phyloP scores from a whole-genome alignment of 1,139 yeast genomes.

The Kodamaea sp. region DNA sequence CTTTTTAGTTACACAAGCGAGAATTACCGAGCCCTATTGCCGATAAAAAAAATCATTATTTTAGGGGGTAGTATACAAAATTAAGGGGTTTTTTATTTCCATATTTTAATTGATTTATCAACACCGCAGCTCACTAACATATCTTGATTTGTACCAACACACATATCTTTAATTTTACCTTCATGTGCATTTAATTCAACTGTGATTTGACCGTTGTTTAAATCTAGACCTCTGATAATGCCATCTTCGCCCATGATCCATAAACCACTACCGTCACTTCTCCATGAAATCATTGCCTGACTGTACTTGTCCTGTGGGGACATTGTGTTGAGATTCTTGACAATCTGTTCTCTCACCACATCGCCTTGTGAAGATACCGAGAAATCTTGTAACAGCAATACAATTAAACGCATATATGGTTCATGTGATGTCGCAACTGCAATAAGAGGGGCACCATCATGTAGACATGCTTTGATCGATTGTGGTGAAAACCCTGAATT shows the following conservation, averaged over 20 bases:
- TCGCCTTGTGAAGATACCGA: slow-evolving; percentile 3
- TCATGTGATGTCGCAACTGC: slow-evolving; percentile 70
- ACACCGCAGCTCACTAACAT: slow-evolving; percentile 44
- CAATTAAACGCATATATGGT: slow-evolving; percentile 67
- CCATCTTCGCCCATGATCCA: slow-evolving; percentile 78
- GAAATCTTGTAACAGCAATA: slow-evolving; percentile 41
- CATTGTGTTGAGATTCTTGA: slow-evolving; percentile 55
- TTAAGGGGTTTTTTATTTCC: slow-evolving; percentile 3
- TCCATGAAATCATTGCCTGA: slow-evolving; percentile 47
- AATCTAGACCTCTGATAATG: slow-evolving; percentile 53
- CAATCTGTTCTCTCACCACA: slow-evolving; percentile 41
- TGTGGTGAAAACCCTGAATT: slow-evolving; percentile 64
- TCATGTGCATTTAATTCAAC: slow-evolving; percentile 30
- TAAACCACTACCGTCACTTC: slow-evolving; percentile 40
- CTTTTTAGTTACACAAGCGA: too few species aligned
- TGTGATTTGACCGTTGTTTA: slow-evolving; percentile 24
- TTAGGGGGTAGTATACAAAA: background rate
- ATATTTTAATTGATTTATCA: slow-evolving; percentile 31
- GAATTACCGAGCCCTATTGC: too few species aligned
- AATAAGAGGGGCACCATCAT: slow-evolving; percentile 25
- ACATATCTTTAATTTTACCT: slow-evolving; percentile 50
- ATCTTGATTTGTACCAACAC: slow-evolving; percentile 32
- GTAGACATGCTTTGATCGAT: slow-evolving; percentile 32
- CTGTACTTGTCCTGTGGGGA: slow-evolving; percentile 74
- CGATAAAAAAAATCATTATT: background rate